Evolutionary conservation across 2,329 filamentous ascomycete species (phyloP), one percentile per base, ranked within the genome.

Genomic region (Aspergillus sp.): DNA sequence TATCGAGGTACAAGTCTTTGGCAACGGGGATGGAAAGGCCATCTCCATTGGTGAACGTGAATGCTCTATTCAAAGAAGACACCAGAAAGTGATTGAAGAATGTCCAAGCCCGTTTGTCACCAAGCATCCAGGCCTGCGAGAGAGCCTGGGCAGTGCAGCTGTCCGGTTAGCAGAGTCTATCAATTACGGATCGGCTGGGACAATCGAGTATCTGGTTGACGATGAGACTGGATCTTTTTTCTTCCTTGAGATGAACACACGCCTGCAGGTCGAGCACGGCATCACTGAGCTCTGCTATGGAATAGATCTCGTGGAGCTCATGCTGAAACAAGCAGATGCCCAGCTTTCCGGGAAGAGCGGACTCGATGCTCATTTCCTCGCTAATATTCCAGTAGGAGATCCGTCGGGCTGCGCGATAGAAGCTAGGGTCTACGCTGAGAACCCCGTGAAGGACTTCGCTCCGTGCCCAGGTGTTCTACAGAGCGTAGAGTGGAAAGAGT

Each of bases 381-480:
- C 72, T 41, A 65, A 63, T 1, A 60, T 81, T 53, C 76, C 80
- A 52, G 71, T 72, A 3, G 60, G 61, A 7, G 54, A 60, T 2
- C 80, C 79, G 2, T 68, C 65, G 5, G 79, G 80, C 13, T 64
- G 67, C 24, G 79, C 80, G 0, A 78, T 83, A 8, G 80, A 83
- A 65, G 79, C 74, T 10, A 70, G 81, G 56, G 68, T 83, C 0
- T 83, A 82, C 55, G 80, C 81, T 2, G 80, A 83, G 43, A 84
- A 82, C 36, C 84, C 85, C 1, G 71, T 79, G 0, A 77, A 78
- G 51, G 75, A 81, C 48, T 87, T 81, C 59, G 75, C 78, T 0
- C 85, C 85, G 1, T 81, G 78, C 9, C 79, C 84, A 0, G 85
- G 85, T 1, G 67, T 79, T 1, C 65, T 87, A 2, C 82, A 84